A percentile compares a stretch with the other conserved stretches of the same genome.
Evolutionary conservation across 441 rosid species (phyloP).

Genomic region (Brassica hybrid): DNA sequence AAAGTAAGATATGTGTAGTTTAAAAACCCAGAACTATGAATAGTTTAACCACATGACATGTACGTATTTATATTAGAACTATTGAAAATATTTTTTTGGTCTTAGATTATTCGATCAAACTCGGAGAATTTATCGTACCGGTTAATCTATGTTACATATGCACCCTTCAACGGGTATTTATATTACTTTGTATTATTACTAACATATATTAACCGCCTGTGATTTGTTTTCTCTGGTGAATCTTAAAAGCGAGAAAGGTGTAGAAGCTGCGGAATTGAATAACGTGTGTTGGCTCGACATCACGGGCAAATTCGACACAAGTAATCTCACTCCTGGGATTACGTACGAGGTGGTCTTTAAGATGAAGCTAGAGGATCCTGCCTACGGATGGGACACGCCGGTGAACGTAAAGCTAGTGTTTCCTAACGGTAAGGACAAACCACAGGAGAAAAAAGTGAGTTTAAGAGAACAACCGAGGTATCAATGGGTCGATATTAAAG

Average conservation of each 20-base stretch:
- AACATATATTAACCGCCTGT: neutral
- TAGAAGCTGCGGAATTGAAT: conserved; percentile 50
- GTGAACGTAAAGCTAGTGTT: conserved; percentile 56
- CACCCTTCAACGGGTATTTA: neutral
- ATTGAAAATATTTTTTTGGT: neutral
- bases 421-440: conserved; percentile 50
- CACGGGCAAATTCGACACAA: conserved; percentile 47
- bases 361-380: conserved; percentile 51
- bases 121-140: neutral
- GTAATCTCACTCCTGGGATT: conserved; percentile 55
- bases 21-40: neutral
- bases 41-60: neutral
- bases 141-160: neutral
- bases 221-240: neutral
- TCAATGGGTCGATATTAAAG: conserved; percentile 62
- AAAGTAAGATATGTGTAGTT: conserved; percentile 44
- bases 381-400: conserved; percentile 65
- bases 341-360: conserved; percentile 55
- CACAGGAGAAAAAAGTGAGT: conserved; percentile 41
- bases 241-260: conserved; percentile 11
- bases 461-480: conserved; percentile 45
- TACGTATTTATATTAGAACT: neutral
- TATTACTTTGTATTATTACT: neutral
- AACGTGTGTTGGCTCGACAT: conserved; percentile 75
- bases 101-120: neutral